Evolutionary conservation across 2,329 filamentous ascomycete genomes (phyloP).

Genomic region (Cephalotrichum gorgonifer): DNA sequence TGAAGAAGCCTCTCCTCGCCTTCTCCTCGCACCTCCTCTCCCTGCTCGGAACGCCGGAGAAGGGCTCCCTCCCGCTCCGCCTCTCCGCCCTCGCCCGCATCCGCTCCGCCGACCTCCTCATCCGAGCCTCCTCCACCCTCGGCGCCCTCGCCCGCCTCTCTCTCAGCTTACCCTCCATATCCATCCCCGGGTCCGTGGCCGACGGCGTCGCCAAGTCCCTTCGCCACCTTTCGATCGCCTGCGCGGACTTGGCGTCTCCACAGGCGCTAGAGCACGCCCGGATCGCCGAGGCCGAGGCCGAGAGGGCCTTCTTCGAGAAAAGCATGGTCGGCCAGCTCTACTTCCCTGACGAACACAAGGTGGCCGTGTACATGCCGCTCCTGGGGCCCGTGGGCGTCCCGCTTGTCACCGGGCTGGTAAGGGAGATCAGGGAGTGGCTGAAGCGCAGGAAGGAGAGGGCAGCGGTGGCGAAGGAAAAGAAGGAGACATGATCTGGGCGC

Average conservation of each 20-base stretch:
- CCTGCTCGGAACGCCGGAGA: slow-evolving; percentile 73
- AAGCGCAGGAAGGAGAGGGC: slow-evolving; percentile 34
- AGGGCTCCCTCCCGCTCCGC: slow-evolving; percentile 74
- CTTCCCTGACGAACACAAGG: slow-evolving; percentile 96
- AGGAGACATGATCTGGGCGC: slow-evolving; percentile 19
- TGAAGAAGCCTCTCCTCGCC: slow-evolving; percentile 74
- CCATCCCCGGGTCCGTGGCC: slow-evolving; percentile 79
- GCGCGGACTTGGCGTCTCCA: slow-evolving; percentile 53
- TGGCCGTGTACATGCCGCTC: slow-evolving; percentile 88
- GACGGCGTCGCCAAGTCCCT: slow-evolving; percentile 76
- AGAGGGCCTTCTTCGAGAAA: slow-evolving; percentile 95
- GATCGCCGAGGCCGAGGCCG: slow-evolving; percentile 78
- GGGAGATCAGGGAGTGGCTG: slow-evolving; percentile 62
- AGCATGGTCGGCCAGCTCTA: slow-evolving; percentile 98
- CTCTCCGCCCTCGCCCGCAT: slow-evolving; percentile 79
- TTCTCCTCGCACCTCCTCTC: slow-evolving; percentile 87
- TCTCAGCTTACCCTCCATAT: slow-evolving; percentile 75
- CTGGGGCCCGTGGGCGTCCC: slow-evolving; percentile 87
- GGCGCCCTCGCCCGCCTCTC: slow-evolving; percentile 86
- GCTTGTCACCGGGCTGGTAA: slow-evolving; percentile 70
- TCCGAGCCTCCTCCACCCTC: slow-evolving; percentile 85
- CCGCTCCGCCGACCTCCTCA: slow-evolving; percentile 71
- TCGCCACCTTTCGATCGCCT: slow-evolving; percentile 65
- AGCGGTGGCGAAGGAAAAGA: slow-evolving; percentile 27
- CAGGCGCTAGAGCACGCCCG: slow-evolving; percentile 71